Conservation (phyloP, 2,329 filamentous ascomycete species). For the Cercospora sesami region DNA sequence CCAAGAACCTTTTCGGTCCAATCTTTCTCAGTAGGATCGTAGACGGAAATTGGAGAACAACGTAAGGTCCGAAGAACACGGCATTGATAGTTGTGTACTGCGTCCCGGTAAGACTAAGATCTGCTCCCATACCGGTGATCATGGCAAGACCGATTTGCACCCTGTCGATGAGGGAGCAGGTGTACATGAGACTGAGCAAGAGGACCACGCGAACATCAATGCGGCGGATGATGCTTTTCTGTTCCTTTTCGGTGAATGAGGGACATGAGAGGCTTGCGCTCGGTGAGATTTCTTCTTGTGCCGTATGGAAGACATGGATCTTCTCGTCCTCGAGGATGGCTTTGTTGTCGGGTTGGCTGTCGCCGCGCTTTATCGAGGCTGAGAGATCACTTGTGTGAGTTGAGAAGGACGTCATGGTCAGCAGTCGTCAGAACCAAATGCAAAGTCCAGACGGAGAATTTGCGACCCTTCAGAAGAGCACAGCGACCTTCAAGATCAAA, state of each 20-base stretch:
- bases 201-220: slow-evolving; percentile 15
- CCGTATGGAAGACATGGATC: not conserved
- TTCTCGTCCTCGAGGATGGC: not conserved
- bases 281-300: not conserved
- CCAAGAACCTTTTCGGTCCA: slow-evolving; percentile 33
- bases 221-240: slow-evolving; percentile 15
- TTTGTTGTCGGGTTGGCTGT: not conserved
- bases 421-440: not conserved
- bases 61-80: slow-evolving; percentile 43
- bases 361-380: not conserved
- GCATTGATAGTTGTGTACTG: slow-evolving; percentile 41
- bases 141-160: slow-evolving; percentile 34
- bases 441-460: not conserved
- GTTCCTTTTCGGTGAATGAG: slow-evolving; percentile 6
- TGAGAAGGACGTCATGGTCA: not conserved
- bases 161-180: slow-evolving; percentile 11
- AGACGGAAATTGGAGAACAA: slow-evolving; percentile 40
- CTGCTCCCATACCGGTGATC: slow-evolving; percentile 29
- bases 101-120: slow-evolving; percentile 20
- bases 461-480: not conserved
- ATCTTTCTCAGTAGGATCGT: slow-evolving; percentile 36
- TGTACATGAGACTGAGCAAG: slow-evolving; percentile 14
- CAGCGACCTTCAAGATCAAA: not conserved
- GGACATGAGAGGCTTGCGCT: not conserved
- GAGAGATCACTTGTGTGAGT: not conserved